A percentile compares a stretch with the other conserved stretches of the same genome.
Evolutionary conservation across 2,329 filamentous ascomycete genomes (phyloP).

Genomic region (Phialophora verrucosa): DNA sequence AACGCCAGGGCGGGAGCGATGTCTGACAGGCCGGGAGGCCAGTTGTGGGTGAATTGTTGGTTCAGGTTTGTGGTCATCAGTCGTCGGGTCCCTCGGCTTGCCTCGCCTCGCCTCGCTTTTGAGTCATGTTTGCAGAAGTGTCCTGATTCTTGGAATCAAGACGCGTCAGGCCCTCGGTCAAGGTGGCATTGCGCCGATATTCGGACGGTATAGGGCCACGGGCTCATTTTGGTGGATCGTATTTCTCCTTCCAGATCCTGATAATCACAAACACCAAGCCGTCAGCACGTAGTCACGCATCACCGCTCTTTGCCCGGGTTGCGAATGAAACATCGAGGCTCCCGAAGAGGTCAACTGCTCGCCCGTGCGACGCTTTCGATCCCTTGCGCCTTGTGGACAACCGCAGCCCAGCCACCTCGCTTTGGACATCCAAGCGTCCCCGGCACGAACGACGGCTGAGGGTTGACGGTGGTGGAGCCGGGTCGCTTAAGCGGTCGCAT

Average conservation of each 20-base stretch:
- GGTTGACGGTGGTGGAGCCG: slow-evolving; percentile 17
- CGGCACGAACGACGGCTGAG: slow-evolving; percentile 5
- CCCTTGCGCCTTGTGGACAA: slow-evolving; percentile 12
- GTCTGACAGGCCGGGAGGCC: neutral
- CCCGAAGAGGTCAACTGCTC: slow-evolving; percentile 7
- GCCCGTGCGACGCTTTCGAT: slow-evolving; percentile 4
- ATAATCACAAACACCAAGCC: slow-evolving; percentile 24
- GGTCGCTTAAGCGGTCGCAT: slow-evolving; percentile 37
- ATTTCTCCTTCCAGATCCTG: slow-evolving; percentile 99
- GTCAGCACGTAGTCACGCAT: slow-evolving; percentile 29
- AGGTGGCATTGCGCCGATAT: neutral
- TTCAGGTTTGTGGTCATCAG: slow-evolving; percentile 9
- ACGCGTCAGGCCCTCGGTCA: neutral
- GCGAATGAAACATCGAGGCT: slow-evolving; percentile 21
- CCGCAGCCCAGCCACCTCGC: slow-evolving; percentile 29
- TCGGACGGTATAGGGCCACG: slow-evolving; percentile 8
- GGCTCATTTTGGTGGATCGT: slow-evolving; percentile 56
- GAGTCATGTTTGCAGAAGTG: slow-evolving; percentile 5
- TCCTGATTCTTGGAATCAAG: slow-evolving; percentile 2
- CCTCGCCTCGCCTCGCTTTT: slow-evolving; percentile 12
- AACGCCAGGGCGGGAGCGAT: neutral
- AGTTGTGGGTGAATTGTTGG: slow-evolving; percentile 8
- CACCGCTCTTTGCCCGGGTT: slow-evolving; percentile 19
- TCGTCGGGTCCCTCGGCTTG: slow-evolving; percentile 4
- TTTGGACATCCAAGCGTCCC: slow-evolving; percentile 10